phyloP scores from a whole-genome alignment of 306 rosid genomes.

The Delonix regia region DNA sequence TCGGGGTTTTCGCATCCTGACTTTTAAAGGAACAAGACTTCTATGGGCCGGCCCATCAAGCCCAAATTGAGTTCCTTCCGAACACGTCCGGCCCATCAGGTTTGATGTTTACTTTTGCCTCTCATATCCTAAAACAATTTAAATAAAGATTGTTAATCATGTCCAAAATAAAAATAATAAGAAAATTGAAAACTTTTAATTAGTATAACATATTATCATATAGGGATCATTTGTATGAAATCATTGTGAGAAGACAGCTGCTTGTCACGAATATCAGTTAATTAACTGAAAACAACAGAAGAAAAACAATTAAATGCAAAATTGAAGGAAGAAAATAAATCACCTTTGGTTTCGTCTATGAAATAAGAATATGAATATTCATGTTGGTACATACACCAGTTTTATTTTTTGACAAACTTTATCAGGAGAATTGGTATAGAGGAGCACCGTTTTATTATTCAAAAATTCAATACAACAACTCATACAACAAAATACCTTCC shows the following conservation, averaged over 20 bases:
- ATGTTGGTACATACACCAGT: not conserved
- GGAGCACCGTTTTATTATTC: too few relatives aligned
- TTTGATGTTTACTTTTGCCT: not conserved
- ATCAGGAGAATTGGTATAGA: too few relatives aligned
- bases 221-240: too few relatives aligned
- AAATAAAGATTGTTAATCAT: not conserved
- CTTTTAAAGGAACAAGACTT: not conserved
- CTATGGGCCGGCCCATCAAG: slow-evolving; percentile 3
- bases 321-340: too few relatives aligned
- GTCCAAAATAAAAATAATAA: not conserved
- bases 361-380: not conserved
- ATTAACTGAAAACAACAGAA: not conserved
- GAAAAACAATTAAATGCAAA: not conserved
- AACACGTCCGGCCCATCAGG: not conserved
- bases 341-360: too few relatives aligned
- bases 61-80: not conserved
- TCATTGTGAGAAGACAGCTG: not conserved
- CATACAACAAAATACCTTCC: too few relatives aligned
- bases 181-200: not conserved
- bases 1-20: not conserved
- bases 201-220: not conserved
- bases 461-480: too few relatives aligned
- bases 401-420: too few relatives aligned
- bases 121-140: too few relatives aligned
- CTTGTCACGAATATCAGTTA: not conserved